phyloP scores from a whole-genome alignment of 2,329 filamentous ascomycete species.

The Juglanconis juglandina region DNA sequence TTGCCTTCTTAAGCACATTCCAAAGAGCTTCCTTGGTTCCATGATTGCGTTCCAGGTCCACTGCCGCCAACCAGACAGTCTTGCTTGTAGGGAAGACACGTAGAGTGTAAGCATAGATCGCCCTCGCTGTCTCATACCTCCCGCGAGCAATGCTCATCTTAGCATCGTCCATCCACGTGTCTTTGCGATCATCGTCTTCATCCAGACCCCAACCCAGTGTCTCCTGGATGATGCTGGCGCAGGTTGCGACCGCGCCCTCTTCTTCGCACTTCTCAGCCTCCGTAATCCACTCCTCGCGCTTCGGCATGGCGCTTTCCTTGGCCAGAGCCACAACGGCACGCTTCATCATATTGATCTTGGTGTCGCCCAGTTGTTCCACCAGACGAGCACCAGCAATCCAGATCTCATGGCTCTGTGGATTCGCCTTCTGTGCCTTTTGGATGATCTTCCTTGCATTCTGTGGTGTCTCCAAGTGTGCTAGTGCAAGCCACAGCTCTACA shows the following conservation, averaged over 20 bases:
- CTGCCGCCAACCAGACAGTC: constrained; percentile 85
- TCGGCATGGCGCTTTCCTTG: constrained; percentile 92
- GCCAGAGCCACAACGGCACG: constrained; percentile 84
- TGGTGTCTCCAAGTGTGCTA: constrained; percentile 83
- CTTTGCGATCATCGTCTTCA: constrained; percentile 93
- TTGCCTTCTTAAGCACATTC: constrained; percentile 84
- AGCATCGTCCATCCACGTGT: constrained; percentile 94
- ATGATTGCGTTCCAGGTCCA: constrained; percentile 86
- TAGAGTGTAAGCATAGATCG: constrained; percentile 88
- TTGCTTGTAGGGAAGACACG: constrained; percentile 86
- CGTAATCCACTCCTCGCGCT: constrained; percentile 93
- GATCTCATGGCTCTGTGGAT: constrained; percentile 89
- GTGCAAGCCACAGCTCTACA: constrained; percentile 89
- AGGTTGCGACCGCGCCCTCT: constrained; percentile 83
- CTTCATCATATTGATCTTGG: constrained; percentile 89
- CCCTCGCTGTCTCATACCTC: constrained; percentile 83
- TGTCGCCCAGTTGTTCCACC: constrained; percentile 80
- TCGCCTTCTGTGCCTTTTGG: constrained; percentile 89
- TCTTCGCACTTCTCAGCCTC: constrained; percentile 94
- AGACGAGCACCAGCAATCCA: constrained; percentile 93
- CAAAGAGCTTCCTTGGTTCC: constrained; percentile 79
- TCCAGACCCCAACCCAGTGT: constrained; percentile 91
- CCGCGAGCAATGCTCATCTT: constrained; percentile 76
- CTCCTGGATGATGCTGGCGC: constrained; percentile 83
- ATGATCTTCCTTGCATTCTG: constrained; percentile 93